Conservation (phyloP, 2,329 filamentous ascomycete genomes). For the Karstenula rhodostoma region DNA sequence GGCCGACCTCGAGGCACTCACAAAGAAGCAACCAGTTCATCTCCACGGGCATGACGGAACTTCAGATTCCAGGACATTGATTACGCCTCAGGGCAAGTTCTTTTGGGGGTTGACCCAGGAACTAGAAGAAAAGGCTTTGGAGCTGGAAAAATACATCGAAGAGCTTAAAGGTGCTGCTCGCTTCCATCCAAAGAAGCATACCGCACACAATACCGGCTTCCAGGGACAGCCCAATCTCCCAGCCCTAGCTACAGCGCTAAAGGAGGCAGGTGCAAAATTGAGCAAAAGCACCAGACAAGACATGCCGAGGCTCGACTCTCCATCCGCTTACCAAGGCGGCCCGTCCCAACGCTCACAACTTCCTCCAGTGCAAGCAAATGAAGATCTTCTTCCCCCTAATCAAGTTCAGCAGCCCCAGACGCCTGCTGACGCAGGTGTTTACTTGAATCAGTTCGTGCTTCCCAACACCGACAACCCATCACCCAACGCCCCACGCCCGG, state of each 20-base stretch:
- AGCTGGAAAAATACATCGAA: conserved; percentile 65
- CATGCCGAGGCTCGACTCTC: conserved; percentile 36
- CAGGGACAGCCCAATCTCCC: conserved; percentile 40
- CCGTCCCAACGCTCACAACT: conserved; percentile 27
- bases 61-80: conserved; percentile 67
- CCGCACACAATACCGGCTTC: conserved; percentile 20
- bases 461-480: conserved; percentile 46
- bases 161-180: conserved; percentile 37
- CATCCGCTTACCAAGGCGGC: conserved; percentile 31
- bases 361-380: conserved; percentile 34
- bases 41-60: conserved; percentile 54
- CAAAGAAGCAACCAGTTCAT: conserved; percentile 64
- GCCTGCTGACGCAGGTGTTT: conserved; percentile 43
- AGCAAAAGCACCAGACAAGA: conserved; percentile 34
- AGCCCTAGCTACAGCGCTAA: conserved; percentile 46
- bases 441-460: conserved; percentile 48
- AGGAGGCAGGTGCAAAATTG: conserved; percentile 47
- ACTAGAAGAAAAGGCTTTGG: conserved; percentile 74
- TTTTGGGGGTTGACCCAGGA: conserved; percentile 74
- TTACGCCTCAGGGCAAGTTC: conserved; percentile 79
- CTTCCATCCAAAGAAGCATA: conserved; percentile 41
- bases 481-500: conserved; percentile 40
- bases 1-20: conserved; percentile 56
- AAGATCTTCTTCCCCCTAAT: conserved; percentile 25
- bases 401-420: conserved; percentile 37